A percentile compares a stretch with the other conserved stretches of the same genome.
phyloP scores from a whole-genome alignment of 2,329 filamentous ascomycete genomes.

The Hymenoscyphus occultus region DNA sequence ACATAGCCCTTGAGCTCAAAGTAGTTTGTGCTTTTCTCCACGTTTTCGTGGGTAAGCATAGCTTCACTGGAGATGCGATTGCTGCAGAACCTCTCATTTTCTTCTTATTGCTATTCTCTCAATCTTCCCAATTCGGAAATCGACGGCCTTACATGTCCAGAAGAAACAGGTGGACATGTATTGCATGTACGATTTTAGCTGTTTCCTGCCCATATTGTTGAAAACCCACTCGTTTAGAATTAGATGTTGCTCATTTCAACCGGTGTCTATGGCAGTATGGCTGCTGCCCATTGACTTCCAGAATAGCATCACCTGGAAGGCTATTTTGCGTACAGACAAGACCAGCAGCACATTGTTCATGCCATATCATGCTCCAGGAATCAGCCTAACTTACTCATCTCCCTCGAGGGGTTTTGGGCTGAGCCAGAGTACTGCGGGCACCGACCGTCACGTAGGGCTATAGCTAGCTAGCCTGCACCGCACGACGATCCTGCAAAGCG shows the following conservation, averaged over 20 bases:
- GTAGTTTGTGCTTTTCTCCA: background rate
- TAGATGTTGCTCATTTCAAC: background rate
- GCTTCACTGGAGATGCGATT: background rate
- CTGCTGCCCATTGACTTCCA: background rate
- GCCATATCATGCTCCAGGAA: background rate
- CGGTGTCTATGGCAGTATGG: background rate
- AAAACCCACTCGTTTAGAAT: background rate
- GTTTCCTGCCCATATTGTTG: background rate
- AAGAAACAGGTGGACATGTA: background rate
- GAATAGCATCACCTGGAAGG: background rate
- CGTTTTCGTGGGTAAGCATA: background rate
- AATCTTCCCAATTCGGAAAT: background rate
- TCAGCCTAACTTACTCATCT: constrained; percentile 4
- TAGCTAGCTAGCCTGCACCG: background rate
- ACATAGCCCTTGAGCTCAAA: background rate
- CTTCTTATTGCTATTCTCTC: background rate
- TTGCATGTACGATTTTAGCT: background rate
- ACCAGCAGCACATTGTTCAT: background rate
- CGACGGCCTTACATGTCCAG: background rate
- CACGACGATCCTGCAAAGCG: constrained; percentile 2
- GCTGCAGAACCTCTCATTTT: background rate
- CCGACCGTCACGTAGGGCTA: constrained; percentile 3
- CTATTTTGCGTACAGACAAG: background rate
- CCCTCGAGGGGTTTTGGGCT: background rate
- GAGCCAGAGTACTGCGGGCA: background rate